phyloP scores from a whole-genome alignment of 495 filamentous ascomycete species.

The Astrothelium macrocarpum region DNA sequence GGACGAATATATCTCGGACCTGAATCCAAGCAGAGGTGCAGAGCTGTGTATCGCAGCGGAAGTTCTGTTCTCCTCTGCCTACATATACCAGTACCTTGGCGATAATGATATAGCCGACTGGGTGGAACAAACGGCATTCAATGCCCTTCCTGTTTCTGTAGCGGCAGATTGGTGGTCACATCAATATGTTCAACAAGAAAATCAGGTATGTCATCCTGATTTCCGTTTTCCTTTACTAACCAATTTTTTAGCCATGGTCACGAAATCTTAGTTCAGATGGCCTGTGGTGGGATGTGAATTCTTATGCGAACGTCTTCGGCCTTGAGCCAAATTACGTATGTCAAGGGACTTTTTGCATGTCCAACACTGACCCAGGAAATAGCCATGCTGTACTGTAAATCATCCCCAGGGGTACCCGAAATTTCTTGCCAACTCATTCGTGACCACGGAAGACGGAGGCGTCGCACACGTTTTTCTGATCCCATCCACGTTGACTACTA shows the following conservation, averaged over 20 bases:
- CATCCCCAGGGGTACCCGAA: constrained; percentile 53
- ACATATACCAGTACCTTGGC: constrained; percentile 33
- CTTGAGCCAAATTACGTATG: constrained; percentile 23
- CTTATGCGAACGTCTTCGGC: constrained; percentile 38
- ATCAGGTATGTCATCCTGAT: neutral
- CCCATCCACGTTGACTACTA: constrained; percentile 29
- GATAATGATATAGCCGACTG: constrained; percentile 46
- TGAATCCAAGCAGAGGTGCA: constrained; percentile 21
- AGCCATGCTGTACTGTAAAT: constrained; percentile 54
- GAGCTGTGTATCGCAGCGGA: constrained; percentile 17
- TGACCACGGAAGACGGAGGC: constrained; percentile 24
- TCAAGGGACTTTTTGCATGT: neutral
- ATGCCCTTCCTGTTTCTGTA: constrained; percentile 43
- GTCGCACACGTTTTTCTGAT: constrained; percentile 38
- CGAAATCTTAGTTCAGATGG: neutral
- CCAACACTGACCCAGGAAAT: constrained; percentile 9
- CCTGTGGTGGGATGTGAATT: neutral
- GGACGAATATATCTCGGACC: constrained; percentile 23
- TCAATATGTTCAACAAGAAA: constrained; percentile 26
- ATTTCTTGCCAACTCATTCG: constrained; percentile 34
- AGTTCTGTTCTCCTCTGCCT: constrained; percentile 24
- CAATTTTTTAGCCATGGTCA: neutral
- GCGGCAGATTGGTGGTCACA: constrained; percentile 43
- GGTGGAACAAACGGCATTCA: constrained; percentile 50
- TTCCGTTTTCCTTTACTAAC: neutral